These are phyloP conservation scores for Cerioporus squamosus DNA, from an alignment of 1,284 basidiomycete genomes.

Conservation along the genomic window DNA sequence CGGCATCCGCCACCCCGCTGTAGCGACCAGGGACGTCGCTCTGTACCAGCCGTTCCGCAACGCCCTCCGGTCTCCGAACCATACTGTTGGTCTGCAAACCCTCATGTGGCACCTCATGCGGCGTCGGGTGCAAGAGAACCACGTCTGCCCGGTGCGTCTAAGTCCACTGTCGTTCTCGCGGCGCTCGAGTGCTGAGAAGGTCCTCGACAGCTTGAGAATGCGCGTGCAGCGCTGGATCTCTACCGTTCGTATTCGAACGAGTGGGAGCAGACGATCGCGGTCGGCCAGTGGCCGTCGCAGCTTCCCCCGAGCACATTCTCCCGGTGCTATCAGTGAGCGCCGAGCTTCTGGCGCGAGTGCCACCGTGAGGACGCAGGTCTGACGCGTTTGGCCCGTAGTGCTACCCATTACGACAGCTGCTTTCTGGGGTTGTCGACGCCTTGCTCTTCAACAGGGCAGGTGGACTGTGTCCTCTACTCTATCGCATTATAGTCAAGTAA, in stretches of 20 bases:
- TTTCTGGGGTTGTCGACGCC: conserved; percentile 4
- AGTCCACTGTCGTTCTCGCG: background rate
- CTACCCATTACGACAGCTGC: conserved; percentile 4
- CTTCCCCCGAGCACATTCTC: conserved; percentile 80
- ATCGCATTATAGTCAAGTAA: background rate
- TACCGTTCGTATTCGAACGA: conserved; percentile 69
- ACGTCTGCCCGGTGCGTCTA: conserved; percentile 65
- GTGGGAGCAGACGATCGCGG: conserved; percentile 68
- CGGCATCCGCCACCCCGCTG: conserved; percentile 80
- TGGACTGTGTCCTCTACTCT: background rate
- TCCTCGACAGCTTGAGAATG: conserved; percentile 67
- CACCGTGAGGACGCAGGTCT: conserved; percentile 1
- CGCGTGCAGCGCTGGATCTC: conserved; percentile 74
- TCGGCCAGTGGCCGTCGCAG: conserved; percentile 72
- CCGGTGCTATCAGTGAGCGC: conserved; percentile 65
- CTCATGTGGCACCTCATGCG: conserved; percentile 81
- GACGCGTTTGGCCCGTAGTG: background rate
- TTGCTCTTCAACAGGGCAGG: background rate
- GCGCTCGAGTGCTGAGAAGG: conserved; percentile 5
- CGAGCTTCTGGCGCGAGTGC: conserved; percentile 6
- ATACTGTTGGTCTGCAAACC: conserved; percentile 73
- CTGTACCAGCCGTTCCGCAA: conserved; percentile 81
- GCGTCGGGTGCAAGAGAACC: conserved; percentile 70
- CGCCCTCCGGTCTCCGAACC: conserved; percentile 64
- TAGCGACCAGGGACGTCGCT: conserved; percentile 80